Percentiles rank a stretch among this genome's conserved stretches.
phyloP scores from a whole-genome alignment of 345 rosid species.

The Reutealis trisperma region DNA sequence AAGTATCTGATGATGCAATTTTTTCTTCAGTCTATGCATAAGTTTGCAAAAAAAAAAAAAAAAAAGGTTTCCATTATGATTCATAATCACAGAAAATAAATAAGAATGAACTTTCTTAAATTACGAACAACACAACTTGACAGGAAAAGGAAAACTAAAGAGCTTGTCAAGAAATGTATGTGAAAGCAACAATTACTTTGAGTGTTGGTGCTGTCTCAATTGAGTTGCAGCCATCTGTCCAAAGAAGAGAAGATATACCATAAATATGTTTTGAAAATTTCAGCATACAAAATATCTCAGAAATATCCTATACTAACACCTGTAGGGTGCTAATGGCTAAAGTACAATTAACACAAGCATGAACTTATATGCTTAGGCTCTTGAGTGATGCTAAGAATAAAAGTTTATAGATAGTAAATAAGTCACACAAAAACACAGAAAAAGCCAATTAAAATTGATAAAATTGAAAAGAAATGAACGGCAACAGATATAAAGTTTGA shows the following conservation, averaged over 20 bases:
- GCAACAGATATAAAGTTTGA: neutral
- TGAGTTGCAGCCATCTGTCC: slow-evolving; percentile 32
- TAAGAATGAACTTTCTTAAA: neutral
- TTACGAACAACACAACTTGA: slow-evolving; percentile 1
- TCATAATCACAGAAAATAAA: neutral
- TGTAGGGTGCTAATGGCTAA: neutral
- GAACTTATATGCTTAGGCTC: neutral
- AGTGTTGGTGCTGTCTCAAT: slow-evolving; percentile 3
- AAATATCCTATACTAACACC: neutral
- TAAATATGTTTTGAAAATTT: slow-evolving; percentile 4
- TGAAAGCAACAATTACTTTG: slow-evolving; percentile 31
- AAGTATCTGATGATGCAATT: slow-evolving; percentile 41
- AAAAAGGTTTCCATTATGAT: neutral
- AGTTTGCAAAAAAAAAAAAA: slow-evolving; percentile 12
- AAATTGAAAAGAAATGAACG: neutral
- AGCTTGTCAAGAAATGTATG: neutral
- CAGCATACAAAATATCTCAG: neutral
- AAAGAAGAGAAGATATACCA: slow-evolving; percentile 12
- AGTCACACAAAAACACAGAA: neutral
- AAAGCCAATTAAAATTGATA: neutral
- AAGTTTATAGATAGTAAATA: neutral
- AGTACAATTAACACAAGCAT: neutral
- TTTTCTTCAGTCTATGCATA: slow-evolving; percentile 38
- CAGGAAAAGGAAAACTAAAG: neutral
- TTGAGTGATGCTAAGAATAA: neutral